Conservation (phyloP, 306 rosid genomes). For the Cucumis hystrix region DNA sequence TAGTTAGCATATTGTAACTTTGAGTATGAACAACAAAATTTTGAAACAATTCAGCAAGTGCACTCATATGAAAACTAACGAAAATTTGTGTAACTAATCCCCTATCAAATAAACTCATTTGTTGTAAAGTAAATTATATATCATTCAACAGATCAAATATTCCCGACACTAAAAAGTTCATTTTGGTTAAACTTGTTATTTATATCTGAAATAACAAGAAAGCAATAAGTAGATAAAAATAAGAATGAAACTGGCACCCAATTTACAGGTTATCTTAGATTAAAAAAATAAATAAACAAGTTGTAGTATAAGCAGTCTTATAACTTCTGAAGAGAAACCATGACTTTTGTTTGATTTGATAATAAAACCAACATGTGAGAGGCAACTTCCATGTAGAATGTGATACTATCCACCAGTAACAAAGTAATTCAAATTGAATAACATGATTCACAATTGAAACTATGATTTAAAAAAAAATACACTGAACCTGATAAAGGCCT, state of each 20-base stretch:
- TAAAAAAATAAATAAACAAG: neutral
- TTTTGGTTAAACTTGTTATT: neutral
- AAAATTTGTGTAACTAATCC: slow-evolving; percentile 1
- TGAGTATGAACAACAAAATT: neutral
- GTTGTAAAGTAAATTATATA: too few relatives aligned
- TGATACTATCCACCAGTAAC: neutral
- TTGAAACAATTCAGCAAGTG: neutral
- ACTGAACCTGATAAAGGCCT: slow-evolving; percentile 56
- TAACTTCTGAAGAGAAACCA: neutral
- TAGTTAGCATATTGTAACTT: slow-evolving; percentile 14
- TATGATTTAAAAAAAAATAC: neutral
- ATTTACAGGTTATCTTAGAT: neutral
- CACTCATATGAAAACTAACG: neutral
- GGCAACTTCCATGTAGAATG: neutral
- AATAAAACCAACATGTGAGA: neutral
- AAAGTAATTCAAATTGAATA: neutral
- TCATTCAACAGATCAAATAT: too few relatives aligned
- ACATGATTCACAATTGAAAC: neutral
- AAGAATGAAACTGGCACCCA: neutral
- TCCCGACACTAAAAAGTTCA: neutral
- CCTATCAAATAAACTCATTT: neutral
- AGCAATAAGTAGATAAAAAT: neutral
- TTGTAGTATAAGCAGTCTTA: neutral
- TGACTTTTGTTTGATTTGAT: neutral
- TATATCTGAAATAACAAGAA: neutral